Evolutionary conservation across 208 protist species (phyloP), one percentile per base, ranked within the genome.

Genomic region (Trypanosoma avium): DNA sequence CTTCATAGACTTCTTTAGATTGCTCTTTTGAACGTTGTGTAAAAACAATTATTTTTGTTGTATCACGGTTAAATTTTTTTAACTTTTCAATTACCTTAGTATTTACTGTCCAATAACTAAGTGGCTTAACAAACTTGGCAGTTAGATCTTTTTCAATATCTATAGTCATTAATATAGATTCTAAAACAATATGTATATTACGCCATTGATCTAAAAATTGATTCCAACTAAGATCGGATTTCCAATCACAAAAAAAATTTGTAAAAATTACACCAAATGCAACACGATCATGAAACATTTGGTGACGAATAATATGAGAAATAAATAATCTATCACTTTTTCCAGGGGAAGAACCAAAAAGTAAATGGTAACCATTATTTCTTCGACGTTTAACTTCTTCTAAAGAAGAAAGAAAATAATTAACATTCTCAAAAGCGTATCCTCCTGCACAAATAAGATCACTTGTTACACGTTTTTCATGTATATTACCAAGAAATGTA

Each of bases 151-250:
- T 30, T n/a, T 50, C 45, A 50, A 2, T 30, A 30, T 30, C 10
- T 10, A 22, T 29, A 50, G 3, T 30, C n/a, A 50, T 29, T 50
- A 29, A 15, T 9, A n/a, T n/a, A 10, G 45, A 30, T 10, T 50
- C 24, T 19, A 50, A 29, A 29, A 50, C 45, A 50, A 50, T 19
- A 24, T 50, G 45, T 30, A 30, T 19, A 30, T n/a, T 50, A 42
- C 36, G 36, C 24, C 45, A 50, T 29, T 50, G 3, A 29, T 9
- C 10, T 29, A 30, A 9, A 50, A 50, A 50, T 10, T 24, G n/a
- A 50, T 50, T 50, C 45, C n/a, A 50, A 30, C 45, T 50, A 24
- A 50, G 1, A 50, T 50, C 24, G 24, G 45, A 50, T 29, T 50
- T 50, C 45, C 45, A 50, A 29, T 50, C n/a, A 50, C 24, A 50